A percentile compares a stretch with the other conserved stretches of the same genome.
phyloP scores from a whole-genome alignment of 345 rosid species.

The Lagerstroemia speciosa region DNA sequence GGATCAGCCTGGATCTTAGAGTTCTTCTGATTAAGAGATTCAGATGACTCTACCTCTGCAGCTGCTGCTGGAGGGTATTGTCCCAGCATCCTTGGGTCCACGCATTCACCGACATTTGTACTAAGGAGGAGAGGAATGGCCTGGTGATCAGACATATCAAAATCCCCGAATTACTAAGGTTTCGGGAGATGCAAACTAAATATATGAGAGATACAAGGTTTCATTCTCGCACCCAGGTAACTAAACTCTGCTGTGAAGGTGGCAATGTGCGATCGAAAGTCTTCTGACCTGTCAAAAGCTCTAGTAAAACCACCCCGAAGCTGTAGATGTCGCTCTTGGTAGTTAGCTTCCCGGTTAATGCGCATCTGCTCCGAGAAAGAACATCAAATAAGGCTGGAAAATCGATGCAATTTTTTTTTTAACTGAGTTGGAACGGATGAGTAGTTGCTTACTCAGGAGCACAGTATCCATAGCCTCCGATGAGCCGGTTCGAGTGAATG shows the following conservation, averaged over 20 bases:
- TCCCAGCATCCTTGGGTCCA: constrained; percentile 78
- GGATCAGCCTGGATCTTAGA: not conserved
- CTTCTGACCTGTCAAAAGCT: constrained; percentile 90
- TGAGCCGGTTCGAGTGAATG: constrained; percentile 82
- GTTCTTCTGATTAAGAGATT: not conserved
- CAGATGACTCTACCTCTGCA: constrained; percentile 51
- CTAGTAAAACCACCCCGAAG: constrained; percentile 92
- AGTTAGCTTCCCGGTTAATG: constrained; percentile 90
- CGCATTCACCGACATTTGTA: constrained; percentile 89
- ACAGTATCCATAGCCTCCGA: constrained; percentile 86
- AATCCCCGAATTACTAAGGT: not conserved
- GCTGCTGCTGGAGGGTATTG: constrained; percentile 92
- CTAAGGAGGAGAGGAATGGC: constrained; percentile 95
- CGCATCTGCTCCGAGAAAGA: constrained; percentile 45
- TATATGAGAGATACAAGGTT: not conserved
- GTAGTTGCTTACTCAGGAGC: constrained; percentile 90
- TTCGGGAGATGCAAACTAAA: not conserved
- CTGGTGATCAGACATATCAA: constrained; percentile 18
- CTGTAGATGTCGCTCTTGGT: constrained; percentile 96
- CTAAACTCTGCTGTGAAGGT: constrained; percentile 92
- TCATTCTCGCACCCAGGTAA: constrained; percentile 62
- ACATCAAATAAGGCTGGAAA: not conserved
- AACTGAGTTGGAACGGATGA: not conserved
- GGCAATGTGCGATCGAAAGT: constrained; percentile 95
- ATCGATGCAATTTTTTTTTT: not conserved